A percentile compares a stretch with the other conserved stretches of the same genome.
Conservation (phyloP, 345 rosid species). For the Gossypium mustelinum region DNA sequence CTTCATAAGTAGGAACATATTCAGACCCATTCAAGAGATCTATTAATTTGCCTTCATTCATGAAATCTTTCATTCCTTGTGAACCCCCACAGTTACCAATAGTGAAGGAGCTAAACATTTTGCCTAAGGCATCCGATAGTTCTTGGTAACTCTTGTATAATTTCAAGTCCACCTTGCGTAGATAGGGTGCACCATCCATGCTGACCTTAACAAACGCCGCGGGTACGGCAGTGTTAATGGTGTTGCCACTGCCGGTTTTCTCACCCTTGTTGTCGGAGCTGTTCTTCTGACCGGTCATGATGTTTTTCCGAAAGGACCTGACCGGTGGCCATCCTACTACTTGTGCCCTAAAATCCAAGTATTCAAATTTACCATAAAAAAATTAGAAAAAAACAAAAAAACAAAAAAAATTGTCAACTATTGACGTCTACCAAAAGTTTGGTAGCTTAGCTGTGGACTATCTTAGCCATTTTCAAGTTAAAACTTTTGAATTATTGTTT, state of each 20-base stretch:
- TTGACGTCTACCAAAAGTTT: background rate
- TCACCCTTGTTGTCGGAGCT: conserved; percentile 26
- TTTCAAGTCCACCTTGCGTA: conserved; percentile 75
- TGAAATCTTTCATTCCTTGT: conserved; percentile 73
- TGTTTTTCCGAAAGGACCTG: conserved; percentile 64
- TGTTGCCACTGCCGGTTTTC: conserved; percentile 21
- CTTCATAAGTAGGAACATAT: conserved; percentile 77
- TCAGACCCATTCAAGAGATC: conserved; percentile 77
- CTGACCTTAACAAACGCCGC: conserved; percentile 72
- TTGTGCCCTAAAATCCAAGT: background rate
- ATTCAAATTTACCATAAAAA: background rate
- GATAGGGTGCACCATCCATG: conserved; percentile 87
- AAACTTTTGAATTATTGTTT: conserved; percentile 7
- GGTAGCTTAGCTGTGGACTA: conserved; percentile 11
- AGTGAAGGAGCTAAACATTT: conserved; percentile 87
- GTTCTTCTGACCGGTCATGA: conserved; percentile 57
- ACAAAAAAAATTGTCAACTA: background rate
- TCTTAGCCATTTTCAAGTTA: conserved; percentile 1
- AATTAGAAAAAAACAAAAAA: background rate
- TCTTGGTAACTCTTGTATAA: conserved; percentile 64
- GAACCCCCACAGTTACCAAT: conserved; percentile 58
- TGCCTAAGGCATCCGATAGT: conserved; percentile 66
- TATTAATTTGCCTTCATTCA: conserved; percentile 77
- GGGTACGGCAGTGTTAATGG: background rate
- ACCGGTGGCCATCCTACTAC: conserved; percentile 24